phyloP scores from a whole-genome alignment of 164 flowering plant species.

The Amborella trichopoda region DNA sequence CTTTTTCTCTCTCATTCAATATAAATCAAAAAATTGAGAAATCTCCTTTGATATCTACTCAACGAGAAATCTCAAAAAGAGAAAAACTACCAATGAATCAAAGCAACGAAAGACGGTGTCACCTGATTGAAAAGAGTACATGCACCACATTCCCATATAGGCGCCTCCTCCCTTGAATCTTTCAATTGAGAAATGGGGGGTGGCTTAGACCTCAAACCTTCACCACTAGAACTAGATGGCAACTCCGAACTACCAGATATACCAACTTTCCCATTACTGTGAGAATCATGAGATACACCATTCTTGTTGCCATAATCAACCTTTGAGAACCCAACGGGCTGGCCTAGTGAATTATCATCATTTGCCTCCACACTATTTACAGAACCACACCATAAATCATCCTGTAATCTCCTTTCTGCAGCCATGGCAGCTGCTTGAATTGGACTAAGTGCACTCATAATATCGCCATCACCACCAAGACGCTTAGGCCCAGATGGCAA shows the following conservation, averaged over 20 bases:
- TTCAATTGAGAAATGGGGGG: slow-evolving; percentile 3
- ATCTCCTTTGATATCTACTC: too few species aligned
- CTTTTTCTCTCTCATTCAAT: too few species aligned
- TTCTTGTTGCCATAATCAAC: slow-evolving; percentile 20
- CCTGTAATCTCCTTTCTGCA: slow-evolving; percentile 87
- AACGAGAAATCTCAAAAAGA: too few species aligned
- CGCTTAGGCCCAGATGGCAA: slow-evolving; percentile 81
- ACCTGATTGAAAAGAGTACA: slow-evolving; percentile 87
- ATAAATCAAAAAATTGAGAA: too few species aligned
- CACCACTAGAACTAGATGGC: slow-evolving; percentile 13
- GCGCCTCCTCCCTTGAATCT: slow-evolving; percentile 10
- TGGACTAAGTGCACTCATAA: slow-evolving; percentile 86
- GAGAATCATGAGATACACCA: slow-evolving; percentile 14
- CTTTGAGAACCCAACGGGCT: background rate
- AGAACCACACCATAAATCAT: slow-evolving; percentile 93
- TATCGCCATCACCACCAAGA: slow-evolving; percentile 75
- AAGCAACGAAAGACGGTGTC: too few species aligned
- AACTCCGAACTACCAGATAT: slow-evolving; percentile 4
- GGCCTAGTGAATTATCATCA: slow-evolving; percentile 4
- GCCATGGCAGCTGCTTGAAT: slow-evolving; percentile 99
- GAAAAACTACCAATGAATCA: too few species aligned
- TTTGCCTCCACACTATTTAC: slow-evolving; percentile 21
- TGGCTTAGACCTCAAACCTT: slow-evolving; percentile 12
- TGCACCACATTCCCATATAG: slow-evolving; percentile 55
- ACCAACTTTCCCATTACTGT: background rate